These are phyloP conservation scores for Sphaerulina populicola DNA, from an alignment of 2,329 filamentous ascomycete genomes.

Conservation along the genomic window DNA sequence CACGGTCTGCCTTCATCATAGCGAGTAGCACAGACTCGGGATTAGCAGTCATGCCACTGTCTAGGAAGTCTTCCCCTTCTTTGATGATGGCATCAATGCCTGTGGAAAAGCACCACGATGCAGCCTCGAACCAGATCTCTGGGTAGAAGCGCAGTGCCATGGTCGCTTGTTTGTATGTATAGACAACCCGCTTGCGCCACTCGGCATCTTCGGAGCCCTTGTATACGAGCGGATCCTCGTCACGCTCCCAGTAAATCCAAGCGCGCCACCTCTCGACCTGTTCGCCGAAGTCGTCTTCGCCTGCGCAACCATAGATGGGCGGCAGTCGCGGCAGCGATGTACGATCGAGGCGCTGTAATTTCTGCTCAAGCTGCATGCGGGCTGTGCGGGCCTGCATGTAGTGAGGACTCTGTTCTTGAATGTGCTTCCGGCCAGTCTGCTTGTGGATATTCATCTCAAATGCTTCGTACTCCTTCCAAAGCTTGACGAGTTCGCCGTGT, in stretches of 20 bases:
- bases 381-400: slow-evolving; percentile 96
- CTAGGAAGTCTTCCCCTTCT: slow-evolving; percentile 70
- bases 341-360: slow-evolving; percentile 66
- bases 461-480: slow-evolving; percentile 97
- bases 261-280: slow-evolving; percentile 86
- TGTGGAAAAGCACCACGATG: slow-evolving; percentile 83
- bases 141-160: slow-evolving; percentile 94
- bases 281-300: slow-evolving; percentile 70
- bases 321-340: slow-evolving; percentile 73
- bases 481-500: slow-evolving; percentile 66
- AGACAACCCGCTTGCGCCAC: slow-evolving; percentile 72
- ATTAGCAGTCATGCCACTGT: slow-evolving; percentile 77
- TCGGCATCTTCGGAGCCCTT: slow-evolving; percentile 69
- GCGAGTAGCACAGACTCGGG: slow-evolving; percentile 87
- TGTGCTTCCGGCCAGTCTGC: slow-evolving; percentile 82
- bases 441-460: slow-evolving; percentile 95
- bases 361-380: slow-evolving; percentile 81
- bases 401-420: slow-evolving; percentile 82
- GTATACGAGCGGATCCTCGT: slow-evolving; percentile 74
- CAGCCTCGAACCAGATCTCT: slow-evolving; percentile 90
- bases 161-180: slow-evolving; percentile 85
- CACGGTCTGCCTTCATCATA: slow-evolving; percentile 78
- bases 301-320: slow-evolving; percentile 76
- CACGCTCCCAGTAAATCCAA: slow-evolving; percentile 92
- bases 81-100: slow-evolving; percentile 47